phyloP scores from a whole-genome alignment of 495 filamentous ascomycete genomes.

The Penicillium bovifimosum region DNA sequence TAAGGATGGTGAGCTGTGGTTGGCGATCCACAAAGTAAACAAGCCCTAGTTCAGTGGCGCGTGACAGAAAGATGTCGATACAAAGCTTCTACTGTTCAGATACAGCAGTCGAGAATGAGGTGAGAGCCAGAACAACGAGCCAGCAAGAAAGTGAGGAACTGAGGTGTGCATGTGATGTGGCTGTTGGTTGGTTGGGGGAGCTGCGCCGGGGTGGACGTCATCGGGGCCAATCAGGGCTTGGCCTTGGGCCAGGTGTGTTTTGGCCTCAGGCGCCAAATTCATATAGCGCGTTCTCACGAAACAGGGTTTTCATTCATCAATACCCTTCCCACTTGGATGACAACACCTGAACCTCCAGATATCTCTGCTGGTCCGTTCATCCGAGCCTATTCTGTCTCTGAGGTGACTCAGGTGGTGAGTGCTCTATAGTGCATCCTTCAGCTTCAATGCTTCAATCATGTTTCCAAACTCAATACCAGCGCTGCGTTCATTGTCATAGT shows the following conservation, averaged over 20 bases:
- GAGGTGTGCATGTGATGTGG: slow-evolving; percentile 5
- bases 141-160: slow-evolving; percentile 3
- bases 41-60: neutral
- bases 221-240: neutral
- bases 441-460: too few species aligned
- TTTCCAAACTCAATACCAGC: too few species aligned
- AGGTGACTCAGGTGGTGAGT: too few species aligned
- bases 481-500: too few species aligned
- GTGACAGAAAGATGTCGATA: slow-evolving; percentile 9
- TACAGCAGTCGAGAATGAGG: neutral
- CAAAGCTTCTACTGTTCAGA: neutral
- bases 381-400: too few species aligned
- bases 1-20: slow-evolving; percentile 6
- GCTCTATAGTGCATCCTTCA: too few species aligned
- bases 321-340: too few species aligned
- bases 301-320: too few species aligned
- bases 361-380: too few species aligned
- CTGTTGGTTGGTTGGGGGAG: slow-evolving; percentile 10
- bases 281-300: neutral
- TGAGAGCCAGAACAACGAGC: neutral
- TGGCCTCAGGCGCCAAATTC: slow-evolving; percentile 1
- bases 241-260: neutral
- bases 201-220: slow-evolving; percentile 2
- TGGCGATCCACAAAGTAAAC: slow-evolving; percentile 13
- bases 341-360: too few species aligned